Evolutionary conservation across 306 rosid species (phyloP), one percentile per base, ranked within the genome.

Genomic region (Vigna nakashimae): DNA sequence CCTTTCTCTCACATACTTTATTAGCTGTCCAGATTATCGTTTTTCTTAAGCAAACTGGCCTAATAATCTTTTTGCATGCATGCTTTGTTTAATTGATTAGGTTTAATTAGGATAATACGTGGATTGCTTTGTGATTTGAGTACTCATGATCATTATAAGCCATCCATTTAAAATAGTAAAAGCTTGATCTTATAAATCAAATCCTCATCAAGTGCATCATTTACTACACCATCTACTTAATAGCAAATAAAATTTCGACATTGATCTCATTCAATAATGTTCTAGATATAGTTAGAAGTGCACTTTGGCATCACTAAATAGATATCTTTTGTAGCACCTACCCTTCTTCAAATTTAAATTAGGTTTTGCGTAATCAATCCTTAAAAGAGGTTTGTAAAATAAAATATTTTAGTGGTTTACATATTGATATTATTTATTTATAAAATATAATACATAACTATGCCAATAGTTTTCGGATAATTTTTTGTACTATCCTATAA

Each of bases 41-140:
- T 77, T 32, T 55, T 38, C 28, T 7, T 38, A 38, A 34, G 43
- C 9, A 38, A 38, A 38, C 43, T 34, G 55, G 46, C 34, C 40
- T 32, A 34, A 62, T 32, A 53, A 66, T 77, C 68, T n/a, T 53
- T 77, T 32, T 67, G 60, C 77, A 58, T 79, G 82, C 71, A 70
- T 70, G 32, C 40, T 70, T 20, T 45, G 43, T 11, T n/a, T 30
- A 48, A 59, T 24, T 22, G 8, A 38, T 79, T 22, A 43, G 36
- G 12, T 45, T 55, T 30, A 36, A 32, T 49, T 20, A 53, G 12
- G 24, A 56, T 18, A 42, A 6, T 20, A 43, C 7, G 71, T 42
- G 79, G 78, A 34, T 51, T 80, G 58, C 9, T 65, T 65, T 53
- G 69, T n/a, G 69, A 55, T 40, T 55, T 53, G 4, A 3, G 2